phyloP scores from a whole-genome alignment of 306 rosid genomes.

The Pyrus bretschneideri region DNA sequence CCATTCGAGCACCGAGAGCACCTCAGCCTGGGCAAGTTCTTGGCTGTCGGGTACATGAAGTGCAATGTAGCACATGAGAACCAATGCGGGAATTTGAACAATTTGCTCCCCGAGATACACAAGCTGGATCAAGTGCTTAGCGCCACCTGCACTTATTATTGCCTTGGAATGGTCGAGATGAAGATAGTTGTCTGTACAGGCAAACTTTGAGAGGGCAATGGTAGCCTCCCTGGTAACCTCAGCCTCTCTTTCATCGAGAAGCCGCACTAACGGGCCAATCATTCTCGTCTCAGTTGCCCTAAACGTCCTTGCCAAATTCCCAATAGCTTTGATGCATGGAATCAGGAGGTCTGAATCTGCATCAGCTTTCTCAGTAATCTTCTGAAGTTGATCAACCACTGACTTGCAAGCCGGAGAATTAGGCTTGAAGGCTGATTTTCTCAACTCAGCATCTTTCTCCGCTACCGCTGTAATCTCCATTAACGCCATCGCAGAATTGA shows the following conservation, averaged over 20 bases:
- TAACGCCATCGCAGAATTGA: slow-evolving; percentile 83
- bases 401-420: slow-evolving; percentile 93
- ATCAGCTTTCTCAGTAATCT: slow-evolving; percentile 62
- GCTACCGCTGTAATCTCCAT: slow-evolving; percentile 90
- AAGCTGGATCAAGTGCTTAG: slow-evolving; percentile 72
- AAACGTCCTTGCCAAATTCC: slow-evolving; percentile 84
- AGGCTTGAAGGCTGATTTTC: slow-evolving; percentile 89
- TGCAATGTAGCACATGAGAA: slow-evolving; percentile 71
- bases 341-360: slow-evolving; percentile 55
- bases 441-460: slow-evolving; percentile 73
- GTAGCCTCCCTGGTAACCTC: slow-evolving; percentile 61
- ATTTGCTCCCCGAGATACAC: slow-evolving; percentile 80
- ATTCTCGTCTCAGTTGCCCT: slow-evolving; percentile 76
- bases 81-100: slow-evolving; percentile 57
- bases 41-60: slow-evolving; percentile 86
- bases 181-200: slow-evolving; percentile 67
- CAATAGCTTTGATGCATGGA: slow-evolving; percentile 70
- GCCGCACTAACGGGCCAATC: slow-evolving; percentile 70
- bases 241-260: slow-evolving; percentile 75
- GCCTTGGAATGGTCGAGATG: slow-evolving; percentile 80
- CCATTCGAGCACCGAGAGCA: slow-evolving; percentile 76
- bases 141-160: slow-evolving; percentile 69
- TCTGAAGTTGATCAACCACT: slow-evolving; percentile 70
- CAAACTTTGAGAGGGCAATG: slow-evolving; percentile 67
- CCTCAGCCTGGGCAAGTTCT: slow-evolving; percentile 72